Conservation (phyloP, 768 basidiomycete species). For the Dacryopinax spathularia region DNA sequence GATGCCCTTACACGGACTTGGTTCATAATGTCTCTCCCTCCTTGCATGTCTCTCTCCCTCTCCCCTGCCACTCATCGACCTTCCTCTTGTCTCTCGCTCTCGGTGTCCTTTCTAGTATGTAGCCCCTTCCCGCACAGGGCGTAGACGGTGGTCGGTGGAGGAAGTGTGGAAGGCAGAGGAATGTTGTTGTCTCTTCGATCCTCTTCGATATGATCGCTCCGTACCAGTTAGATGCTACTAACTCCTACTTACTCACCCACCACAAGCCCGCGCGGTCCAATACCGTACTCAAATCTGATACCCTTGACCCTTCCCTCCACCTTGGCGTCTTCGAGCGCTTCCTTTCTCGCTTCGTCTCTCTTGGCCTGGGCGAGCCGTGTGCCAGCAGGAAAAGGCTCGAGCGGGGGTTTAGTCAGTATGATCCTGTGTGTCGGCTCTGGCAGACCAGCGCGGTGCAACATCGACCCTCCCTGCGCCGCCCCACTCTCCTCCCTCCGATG, state of each 20-base stretch:
- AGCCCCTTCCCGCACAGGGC: background rate
- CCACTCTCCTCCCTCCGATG: background rate
- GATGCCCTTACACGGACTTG: background rate
- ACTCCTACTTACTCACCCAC: too few relatives aligned
- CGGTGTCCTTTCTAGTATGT: background rate
- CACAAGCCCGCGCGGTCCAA: conserved; percentile 2
- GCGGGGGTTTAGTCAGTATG: background rate
- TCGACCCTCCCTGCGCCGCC: too few relatives aligned
- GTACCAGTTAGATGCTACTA: conserved; percentile 4
- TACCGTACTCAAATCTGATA: conserved; percentile 1
- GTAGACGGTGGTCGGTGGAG: too few relatives aligned
- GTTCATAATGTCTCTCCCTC: conserved; percentile 1
- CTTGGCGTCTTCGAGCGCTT: background rate
- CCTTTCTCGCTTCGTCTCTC: background rate
- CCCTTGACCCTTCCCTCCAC: background rate
- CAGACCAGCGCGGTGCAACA: background rate
- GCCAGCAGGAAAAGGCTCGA: background rate
- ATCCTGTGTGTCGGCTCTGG: background rate
- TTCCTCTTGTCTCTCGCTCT: background rate
- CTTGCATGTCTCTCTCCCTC: conserved; percentile 2
- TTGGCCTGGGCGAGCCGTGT: background rate
- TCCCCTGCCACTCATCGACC: background rate
- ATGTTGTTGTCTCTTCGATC: background rate
- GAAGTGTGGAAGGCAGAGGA: background rate
- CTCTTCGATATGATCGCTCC: background rate